Conservation (phyloP, 169 alveolate genomes). For the Cryptosporidium canis region DNA sequence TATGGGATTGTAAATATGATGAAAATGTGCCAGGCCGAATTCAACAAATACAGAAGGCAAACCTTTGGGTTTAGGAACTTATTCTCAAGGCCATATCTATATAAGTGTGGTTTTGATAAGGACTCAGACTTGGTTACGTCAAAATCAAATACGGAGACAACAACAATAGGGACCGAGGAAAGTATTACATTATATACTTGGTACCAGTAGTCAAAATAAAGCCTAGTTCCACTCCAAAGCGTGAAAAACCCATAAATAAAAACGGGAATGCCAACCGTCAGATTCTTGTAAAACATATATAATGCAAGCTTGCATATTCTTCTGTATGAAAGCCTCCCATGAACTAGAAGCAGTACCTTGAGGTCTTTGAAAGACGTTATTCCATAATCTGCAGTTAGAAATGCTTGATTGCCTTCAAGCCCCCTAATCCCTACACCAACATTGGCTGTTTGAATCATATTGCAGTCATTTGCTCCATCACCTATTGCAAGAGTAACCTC, state of each 20-base stretch:
- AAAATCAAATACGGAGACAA: constrained; percentile 83
- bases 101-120: constrained; percentile 78
- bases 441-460: constrained; percentile 98
- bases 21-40: constrained; percentile 80
- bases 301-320: constrained; percentile 93
- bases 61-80: constrained; percentile 78
- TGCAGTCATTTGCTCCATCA: constrained; percentile 99
- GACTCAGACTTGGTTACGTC: constrained; percentile 80
- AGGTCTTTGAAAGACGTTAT: constrained; percentile 81
- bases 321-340: constrained; percentile 92
- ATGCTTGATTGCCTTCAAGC: constrained; percentile 95
- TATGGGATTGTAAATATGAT: constrained; percentile 76
- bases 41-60: constrained; percentile 80
- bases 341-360: constrained; percentile 84
- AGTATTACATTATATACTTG: constrained; percentile 93
- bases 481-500: constrained; percentile 90
- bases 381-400: constrained; percentile 81
- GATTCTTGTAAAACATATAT: constrained; percentile 96
- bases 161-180: constrained; percentile 92
- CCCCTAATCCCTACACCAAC: constrained; percentile 98
- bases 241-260: constrained; percentile 91
- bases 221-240: constrained; percentile 93
- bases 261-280: constrained; percentile 92
- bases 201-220: constrained; percentile 92
- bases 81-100: constrained; percentile 81